Evolutionary conservation across 345 rosid genomes (phyloP).

Genomic region (Arabis hirsuta): DNA sequence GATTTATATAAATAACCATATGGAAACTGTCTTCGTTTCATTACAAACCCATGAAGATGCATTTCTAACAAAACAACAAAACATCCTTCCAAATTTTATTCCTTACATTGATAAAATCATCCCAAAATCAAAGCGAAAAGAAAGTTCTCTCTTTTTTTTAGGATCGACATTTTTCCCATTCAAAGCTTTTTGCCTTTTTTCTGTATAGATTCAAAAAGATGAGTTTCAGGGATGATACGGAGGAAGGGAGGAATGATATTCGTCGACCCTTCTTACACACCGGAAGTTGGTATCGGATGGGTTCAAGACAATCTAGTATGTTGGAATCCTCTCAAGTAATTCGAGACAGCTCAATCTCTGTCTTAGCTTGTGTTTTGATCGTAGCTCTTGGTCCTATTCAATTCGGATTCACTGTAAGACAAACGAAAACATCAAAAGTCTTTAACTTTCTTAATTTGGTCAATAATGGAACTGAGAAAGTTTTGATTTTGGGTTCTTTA

Average conservation of each 20-base stretch:
- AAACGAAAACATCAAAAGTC: neutral
- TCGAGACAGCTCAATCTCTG: constrained; percentile 88
- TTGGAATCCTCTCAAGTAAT: constrained; percentile 80
- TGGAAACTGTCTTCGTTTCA: constrained; percentile 40
- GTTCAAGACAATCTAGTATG: constrained; percentile 91
- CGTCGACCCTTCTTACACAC: constrained; percentile 90
- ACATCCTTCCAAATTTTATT: constrained; percentile 8
- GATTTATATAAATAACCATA: constrained; percentile 35
- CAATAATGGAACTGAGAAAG: constrained; percentile 12
- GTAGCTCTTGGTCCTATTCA: constrained; percentile 98
- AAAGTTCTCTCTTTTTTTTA: neutral
- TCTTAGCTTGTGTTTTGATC: constrained; percentile 86
- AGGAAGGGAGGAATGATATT: constrained; percentile 73
- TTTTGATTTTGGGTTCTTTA: neutral
- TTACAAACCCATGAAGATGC: constrained; percentile 1
- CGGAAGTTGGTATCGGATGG: constrained; percentile 98
- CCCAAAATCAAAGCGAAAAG: neutral
- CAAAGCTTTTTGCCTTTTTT: neutral
- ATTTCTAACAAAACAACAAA: constrained; percentile 6
- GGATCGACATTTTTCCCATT: constrained; percentile 10
- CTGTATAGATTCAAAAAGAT: constrained; percentile 43
- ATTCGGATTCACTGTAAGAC: constrained; percentile 90
- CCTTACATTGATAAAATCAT: neutral
- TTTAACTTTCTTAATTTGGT: constrained; percentile 12
- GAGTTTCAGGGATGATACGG: constrained; percentile 92